Base-by-base conservation (phyloP, 83 land plant genomes). In the Thuja plicata region DNA sequence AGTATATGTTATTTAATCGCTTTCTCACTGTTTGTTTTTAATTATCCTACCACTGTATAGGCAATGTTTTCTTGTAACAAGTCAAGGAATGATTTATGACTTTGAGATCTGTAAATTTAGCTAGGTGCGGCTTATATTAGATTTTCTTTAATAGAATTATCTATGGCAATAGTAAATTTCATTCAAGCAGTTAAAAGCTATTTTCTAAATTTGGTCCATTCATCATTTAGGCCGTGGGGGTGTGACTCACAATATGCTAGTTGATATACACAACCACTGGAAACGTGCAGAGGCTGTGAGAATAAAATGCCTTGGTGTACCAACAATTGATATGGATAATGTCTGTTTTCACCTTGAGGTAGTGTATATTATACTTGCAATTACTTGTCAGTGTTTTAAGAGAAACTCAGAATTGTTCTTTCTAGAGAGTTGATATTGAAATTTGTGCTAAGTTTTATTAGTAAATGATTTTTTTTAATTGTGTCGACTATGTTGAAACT, bases 271-370 rank as follows among this genome's bases (percentile, higher is more conserved):
- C 90, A 92, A 92, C 73, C 97, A 96, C 80, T 96, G 98, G 98
- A 96, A 92, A 90, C 94, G 94, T 88, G 92, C 94, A n/a, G 96
- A 93, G 87, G 98, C 96, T 66, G 92, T 96, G 38, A 91, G 96
- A 71, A 92, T 96, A 76, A 94, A 94, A 88, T 96, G 98, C 78
- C 92, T 95, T 87, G 98, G 98, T 60, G 96, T 94, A 13, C 96
- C 96, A 35, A 96, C 98, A 54, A 88, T 96, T 74, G 96, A 96
- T 87, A 96, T 96, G 95, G 95, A 94, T 40, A 96, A 96, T 88
- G 90, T 96, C 16, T 93, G 95, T 91, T 94, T 92, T 87, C 98
- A 96, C 78, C 92, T 96, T 62, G 96, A 96, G 98, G 98, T 96
- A 89, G 73, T 46, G 37, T 74, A 38, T 86, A n/a, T 76, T 87